Evolutionary conservation across 768 basidiomycete species (phyloP), one percentile per base, ranked within the genome.

Genomic region (Myochromella boudieri): DNA sequence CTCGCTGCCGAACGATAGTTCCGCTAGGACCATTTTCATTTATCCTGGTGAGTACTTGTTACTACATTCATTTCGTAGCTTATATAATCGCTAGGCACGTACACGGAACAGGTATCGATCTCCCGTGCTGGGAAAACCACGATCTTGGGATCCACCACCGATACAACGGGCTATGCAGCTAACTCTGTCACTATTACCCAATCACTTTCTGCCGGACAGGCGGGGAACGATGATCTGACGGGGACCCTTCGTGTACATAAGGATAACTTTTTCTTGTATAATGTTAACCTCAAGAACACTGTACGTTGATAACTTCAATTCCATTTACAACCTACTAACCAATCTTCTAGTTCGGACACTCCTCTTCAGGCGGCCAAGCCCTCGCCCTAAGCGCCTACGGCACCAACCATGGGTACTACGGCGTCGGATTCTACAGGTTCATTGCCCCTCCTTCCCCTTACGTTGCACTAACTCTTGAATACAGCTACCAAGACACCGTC

Each of bases 101-200:
- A 77, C 52, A 57, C 44, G 21, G 74, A 69, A 37, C 72, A 72
- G 52, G 65, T 75, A 9, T 57, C 64, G 47, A 74, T 75, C 25
- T 66, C 67, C 1, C 69, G 73, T 21, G 34, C 63, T 3, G 74
- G 74, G 1, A 68, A 70, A 11, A 62, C 73, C 10, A 74, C 69
- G 65, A 62, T 67, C 37, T 62, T 60, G 38, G 65, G 65, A 2
- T 65, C 41, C 29, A 68, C 67, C 29, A 63, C 60, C 2, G 58
- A 65, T 51, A 62, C 59, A 6, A 52, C 55, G 15, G 57, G 43
- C 14, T 68, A 62, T 42, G 49, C 55, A 5, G 51, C 57, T 21
- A 68, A 67, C 51, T 51, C 60, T 25, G 67, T 67, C 11, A 61
- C 60, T 2, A 64, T 68, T 25, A 57, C 61, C 10, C 52, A 53